Conservation (phyloP, 257 asterid genomes). For the Osmanthus fragrans region DNA sequence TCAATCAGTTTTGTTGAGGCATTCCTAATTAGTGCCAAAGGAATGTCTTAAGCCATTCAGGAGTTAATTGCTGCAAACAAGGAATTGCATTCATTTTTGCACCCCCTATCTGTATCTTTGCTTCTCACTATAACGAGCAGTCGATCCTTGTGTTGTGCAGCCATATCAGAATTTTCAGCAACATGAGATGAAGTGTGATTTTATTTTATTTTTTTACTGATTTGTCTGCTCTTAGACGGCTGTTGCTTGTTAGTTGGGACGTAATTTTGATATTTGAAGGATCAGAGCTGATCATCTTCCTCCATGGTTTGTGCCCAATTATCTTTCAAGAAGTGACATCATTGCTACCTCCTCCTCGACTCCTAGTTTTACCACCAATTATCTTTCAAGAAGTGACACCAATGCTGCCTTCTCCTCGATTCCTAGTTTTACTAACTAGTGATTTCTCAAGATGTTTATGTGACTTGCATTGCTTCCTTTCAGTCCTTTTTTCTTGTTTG, state of each 20-base stretch:
- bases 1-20: not conserved
- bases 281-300: not conserved
- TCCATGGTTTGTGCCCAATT: not conserved
- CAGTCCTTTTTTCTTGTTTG: not conserved
- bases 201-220: not conserved
- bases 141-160: not conserved
- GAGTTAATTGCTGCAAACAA: not conserved
- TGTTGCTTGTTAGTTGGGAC: not conserved
- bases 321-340: not conserved
- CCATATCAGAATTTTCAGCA: not conserved
- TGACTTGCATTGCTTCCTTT: not conserved
- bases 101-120: not conserved
- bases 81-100: not conserved
- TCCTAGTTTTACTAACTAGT: not conserved
- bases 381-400: not conserved
- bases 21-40: not conserved
- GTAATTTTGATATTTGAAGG: not conserved
- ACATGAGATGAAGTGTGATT: not conserved
- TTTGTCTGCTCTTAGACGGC: not conserved
- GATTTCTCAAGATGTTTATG: not conserved
- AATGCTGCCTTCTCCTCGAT: not conserved
- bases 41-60: not conserved
- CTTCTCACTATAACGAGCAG: not conserved
- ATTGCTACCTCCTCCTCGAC: not conserved
- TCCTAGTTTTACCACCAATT: not conserved